Conservation (phyloP, 1,139 yeast genomes). For the Chernovozyma aurita region DNA sequence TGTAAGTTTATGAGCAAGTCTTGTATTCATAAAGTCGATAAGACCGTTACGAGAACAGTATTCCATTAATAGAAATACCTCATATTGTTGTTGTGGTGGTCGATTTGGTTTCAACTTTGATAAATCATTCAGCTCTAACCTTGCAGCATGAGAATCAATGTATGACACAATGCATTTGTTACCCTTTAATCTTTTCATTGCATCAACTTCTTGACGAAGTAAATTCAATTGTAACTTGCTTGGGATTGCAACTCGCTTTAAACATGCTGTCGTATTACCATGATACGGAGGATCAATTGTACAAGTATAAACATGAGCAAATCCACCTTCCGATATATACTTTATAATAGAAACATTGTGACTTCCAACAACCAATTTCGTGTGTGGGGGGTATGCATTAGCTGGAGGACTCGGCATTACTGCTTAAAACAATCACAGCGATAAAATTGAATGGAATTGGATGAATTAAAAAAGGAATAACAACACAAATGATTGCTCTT, state of each 20-base stretch:
- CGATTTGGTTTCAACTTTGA: constrained; percentile 15
- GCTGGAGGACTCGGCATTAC: constrained; percentile 40
- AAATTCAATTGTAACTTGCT: constrained; percentile 64
- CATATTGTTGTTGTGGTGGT: constrained; percentile 53
- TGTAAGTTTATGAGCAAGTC: constrained; percentile 73
- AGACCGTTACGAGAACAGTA: constrained; percentile 82
- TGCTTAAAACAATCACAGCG: too few relatives aligned
- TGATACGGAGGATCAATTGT: constrained; percentile 47
- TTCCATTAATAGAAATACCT: constrained; percentile 90
- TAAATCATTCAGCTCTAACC: constrained; percentile 24
- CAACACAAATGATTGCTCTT: background rate
- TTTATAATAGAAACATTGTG: constrained; percentile 54
- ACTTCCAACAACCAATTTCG: constrained; percentile 59
- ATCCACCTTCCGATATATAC: constrained; percentile 71
- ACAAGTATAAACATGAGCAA: constrained; percentile 74
- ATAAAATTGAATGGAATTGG: background rate
- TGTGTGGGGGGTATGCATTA: constrained; percentile 58
- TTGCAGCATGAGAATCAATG: constrained; percentile 93
- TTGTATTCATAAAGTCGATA: constrained; percentile 91
- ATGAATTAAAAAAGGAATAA: background rate
- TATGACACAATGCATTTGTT: constrained; percentile 79
- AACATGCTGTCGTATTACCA: constrained; percentile 53
- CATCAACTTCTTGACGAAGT: constrained; percentile 75
- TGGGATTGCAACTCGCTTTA: constrained; percentile 73
- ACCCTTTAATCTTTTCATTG: constrained; percentile 77